These are phyloP conservation scores for Rhizoclosmatium sp. DNA, from an alignment of 192 early-diverging fungal genomes.

Conservation along the genomic window DNA sequence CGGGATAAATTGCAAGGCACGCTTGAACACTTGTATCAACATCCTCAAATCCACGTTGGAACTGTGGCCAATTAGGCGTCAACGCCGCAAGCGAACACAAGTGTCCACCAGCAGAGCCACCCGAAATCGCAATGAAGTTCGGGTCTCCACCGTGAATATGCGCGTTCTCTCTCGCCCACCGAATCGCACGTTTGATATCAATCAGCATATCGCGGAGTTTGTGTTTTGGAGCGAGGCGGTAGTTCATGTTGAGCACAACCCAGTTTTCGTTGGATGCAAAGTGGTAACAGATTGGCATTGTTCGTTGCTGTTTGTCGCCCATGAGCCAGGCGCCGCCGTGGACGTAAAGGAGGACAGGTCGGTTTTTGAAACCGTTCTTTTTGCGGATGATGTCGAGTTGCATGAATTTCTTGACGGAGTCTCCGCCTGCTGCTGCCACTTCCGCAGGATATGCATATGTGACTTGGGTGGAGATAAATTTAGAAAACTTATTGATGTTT, in stretches of 20 bases:
- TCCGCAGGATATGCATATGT: conserved; percentile 49
- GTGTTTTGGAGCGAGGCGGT: conserved; percentile 53
- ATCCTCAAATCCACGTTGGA: conserved; percentile 36
- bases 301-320: conserved; percentile 59
- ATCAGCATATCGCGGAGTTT: conserved; percentile 66
- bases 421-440: conserved; percentile 33
- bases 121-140: conserved; percentile 65
- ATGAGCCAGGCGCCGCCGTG: conserved; percentile 71
- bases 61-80: conserved; percentile 53
- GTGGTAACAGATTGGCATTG: conserved; percentile 44
- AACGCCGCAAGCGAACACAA: conserved; percentile 62
- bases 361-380: conserved; percentile 29
- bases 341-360: conserved; percentile 36
- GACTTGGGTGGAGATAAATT: conserved; percentile 15
- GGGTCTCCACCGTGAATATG: conserved; percentile 71
- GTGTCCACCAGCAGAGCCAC: conserved; percentile 66
- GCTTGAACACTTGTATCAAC: conserved; percentile 66
- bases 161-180: conserved; percentile 71
- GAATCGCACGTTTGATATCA: conserved; percentile 73
- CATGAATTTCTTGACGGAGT: conserved; percentile 29
- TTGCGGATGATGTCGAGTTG: conserved; percentile 39
- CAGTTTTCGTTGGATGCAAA: conserved; percentile 59
- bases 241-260: conserved; percentile 67
- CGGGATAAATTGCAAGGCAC: conserved; percentile 55
- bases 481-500: not conserved